Evolutionary conservation across 78 protist species (phyloP).

Genomic region (Abeoforma whisleri): DNA sequence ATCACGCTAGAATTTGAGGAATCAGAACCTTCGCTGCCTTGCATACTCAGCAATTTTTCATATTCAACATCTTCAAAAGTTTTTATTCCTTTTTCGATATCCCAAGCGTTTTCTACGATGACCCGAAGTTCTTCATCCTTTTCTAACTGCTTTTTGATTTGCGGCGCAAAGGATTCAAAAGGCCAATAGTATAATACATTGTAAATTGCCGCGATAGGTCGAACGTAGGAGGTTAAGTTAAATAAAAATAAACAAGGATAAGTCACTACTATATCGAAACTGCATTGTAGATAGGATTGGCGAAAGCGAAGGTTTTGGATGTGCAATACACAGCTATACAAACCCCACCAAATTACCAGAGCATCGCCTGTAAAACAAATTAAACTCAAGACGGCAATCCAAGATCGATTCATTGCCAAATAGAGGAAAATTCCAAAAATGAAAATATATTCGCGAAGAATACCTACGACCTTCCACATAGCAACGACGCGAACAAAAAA

Average conservation of each 20-base stretch:
- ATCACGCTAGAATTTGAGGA: too few relatives aligned
- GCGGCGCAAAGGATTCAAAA: not conserved
- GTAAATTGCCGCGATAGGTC: not conserved
- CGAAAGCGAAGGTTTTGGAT: not conserved
- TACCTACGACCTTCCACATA: not conserved
- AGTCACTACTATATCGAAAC: not conserved
- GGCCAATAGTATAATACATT: not conserved
- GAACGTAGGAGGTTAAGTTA: too few relatives aligned
- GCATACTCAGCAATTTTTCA: too few relatives aligned
- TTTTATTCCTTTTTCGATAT: not conserved
- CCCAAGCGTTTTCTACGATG: not conserved
- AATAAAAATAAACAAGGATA: not conserved
- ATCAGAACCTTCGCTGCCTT: too few relatives aligned
- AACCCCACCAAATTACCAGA: not conserved
- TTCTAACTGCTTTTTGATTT: too few relatives aligned
- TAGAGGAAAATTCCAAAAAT: too few relatives aligned
- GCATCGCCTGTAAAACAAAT: not conserved
- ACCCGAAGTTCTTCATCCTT: not conserved
- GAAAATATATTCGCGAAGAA: not conserved
- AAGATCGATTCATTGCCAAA: not conserved
- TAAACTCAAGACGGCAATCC: not conserved
- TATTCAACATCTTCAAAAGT: not conserved
- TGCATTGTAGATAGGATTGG: not conserved
- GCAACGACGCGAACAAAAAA: not conserved
- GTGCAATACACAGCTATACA: not conserved